Conservation (phyloP, 108 stramenopile genomes). For the Pelagomonas calceolata region DNA sequence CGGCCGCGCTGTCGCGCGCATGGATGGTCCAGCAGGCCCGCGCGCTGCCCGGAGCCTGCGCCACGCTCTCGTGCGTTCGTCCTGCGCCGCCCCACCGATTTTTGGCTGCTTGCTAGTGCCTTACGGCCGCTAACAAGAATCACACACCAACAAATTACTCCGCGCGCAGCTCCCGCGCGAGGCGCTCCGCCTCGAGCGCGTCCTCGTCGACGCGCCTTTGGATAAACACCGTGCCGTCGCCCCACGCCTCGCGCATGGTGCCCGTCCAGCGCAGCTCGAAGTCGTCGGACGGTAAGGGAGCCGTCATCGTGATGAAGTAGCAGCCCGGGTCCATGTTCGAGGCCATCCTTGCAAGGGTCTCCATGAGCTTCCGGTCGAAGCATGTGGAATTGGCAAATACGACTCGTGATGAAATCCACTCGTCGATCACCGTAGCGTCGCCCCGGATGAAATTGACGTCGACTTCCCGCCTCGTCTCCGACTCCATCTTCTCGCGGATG, state of each 20-base stretch:
- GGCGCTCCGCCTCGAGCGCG: no score
- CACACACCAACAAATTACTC: no score
- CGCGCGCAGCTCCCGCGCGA: no score
- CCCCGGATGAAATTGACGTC: constrained; percentile 20
- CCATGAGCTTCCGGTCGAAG: constrained; percentile 38
- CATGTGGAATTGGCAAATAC: constrained; percentile 51
- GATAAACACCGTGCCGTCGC: constrained; percentile 44
- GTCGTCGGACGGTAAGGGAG: constrained; percentile 13
- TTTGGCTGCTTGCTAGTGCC: no score
- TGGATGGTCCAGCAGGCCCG: no score
- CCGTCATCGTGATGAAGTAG: constrained; percentile 39
- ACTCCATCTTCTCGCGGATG: no score
- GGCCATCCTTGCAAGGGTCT: constrained; percentile 13
- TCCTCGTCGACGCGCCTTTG: no score
- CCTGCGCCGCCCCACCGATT: no score
- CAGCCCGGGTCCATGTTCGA: constrained; percentile 23
- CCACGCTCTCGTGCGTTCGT: no score
- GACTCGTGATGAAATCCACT: constrained; percentile 41
- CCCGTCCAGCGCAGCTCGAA: constrained; percentile 28
- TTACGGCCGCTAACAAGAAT: no score
- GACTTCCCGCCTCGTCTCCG: neutral
- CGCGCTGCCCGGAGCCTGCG: no score
- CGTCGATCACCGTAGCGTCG: constrained; percentile 30
- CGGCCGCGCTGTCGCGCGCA: no score
- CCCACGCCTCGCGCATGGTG: constrained; percentile 40